Evolutionary conservation across 2,329 filamentous ascomycete genomes (phyloP).

Genomic region (Stachybotrys elegans): DNA sequence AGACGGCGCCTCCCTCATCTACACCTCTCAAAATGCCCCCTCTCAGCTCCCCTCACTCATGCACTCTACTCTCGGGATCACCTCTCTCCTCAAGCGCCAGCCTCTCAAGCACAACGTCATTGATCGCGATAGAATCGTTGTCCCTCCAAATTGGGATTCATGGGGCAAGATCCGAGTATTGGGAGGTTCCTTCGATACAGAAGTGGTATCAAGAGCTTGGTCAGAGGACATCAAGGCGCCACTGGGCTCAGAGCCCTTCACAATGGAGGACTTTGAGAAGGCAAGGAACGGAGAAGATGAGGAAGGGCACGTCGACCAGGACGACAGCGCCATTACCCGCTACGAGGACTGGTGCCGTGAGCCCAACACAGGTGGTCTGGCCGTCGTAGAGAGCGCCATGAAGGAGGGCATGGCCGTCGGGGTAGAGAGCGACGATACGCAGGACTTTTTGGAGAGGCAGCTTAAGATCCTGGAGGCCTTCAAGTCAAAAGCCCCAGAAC

Average conservation of each 20-base stretch:
- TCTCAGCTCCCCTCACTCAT: conserved; percentile 75
- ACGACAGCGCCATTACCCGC: conserved; percentile 60
- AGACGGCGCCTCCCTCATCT: conserved; percentile 83
- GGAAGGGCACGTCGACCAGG: conserved; percentile 10
- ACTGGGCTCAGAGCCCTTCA: conserved; percentile 18
- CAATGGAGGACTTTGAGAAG: conserved; percentile 16
- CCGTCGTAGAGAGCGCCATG: conserved; percentile 35
- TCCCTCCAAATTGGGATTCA: conserved; percentile 96
- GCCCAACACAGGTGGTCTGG: conserved; percentile 56
- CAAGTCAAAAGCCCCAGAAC: conserved; percentile 51
- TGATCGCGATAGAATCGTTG: conserved; percentile 87
- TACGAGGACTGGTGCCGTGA: conserved; percentile 80
- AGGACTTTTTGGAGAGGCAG: conserved; percentile 72
- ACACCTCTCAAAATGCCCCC: conserved; percentile 70
- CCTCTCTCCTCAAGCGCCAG: conserved; percentile 73
- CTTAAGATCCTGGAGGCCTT: conserved; percentile 66
- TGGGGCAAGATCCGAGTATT: conserved; percentile 96
- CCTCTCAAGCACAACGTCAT: conserved; percentile 86
- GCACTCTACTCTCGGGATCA: conserved; percentile 81
- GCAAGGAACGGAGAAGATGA: conserved; percentile 15
- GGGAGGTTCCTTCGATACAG: conserved; percentile 86
- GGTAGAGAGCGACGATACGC: conserved; percentile 55
- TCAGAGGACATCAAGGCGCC: conserved; percentile 70
- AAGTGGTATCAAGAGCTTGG: conserved; percentile 81
- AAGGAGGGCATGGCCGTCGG: conserved; percentile 26